phyloP scores from a whole-genome alignment of 768 basidiomycete species.

The Epithele typhae region DNA sequence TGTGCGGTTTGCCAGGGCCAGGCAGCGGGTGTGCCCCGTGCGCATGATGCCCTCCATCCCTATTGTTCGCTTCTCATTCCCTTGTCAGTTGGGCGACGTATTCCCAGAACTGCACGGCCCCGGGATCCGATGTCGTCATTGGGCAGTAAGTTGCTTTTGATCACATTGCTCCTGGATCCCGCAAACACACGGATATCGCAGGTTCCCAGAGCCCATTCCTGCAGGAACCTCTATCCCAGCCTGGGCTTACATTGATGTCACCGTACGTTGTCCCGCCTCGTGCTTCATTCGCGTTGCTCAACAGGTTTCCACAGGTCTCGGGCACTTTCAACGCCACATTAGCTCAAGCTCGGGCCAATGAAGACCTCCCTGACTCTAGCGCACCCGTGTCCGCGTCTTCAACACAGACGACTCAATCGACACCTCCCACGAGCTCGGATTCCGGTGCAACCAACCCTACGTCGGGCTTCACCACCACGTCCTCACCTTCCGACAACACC shows the following conservation, averaged over 20 bases:
- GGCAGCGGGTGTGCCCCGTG: neutral
- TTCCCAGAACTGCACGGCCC: neutral
- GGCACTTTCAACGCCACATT: too few relatives aligned
- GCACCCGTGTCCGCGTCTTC: neutral
- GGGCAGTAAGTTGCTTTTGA: too few relatives aligned
- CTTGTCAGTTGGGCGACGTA: constrained; percentile 5
- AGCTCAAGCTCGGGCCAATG: neutral
- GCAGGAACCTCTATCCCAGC: constrained; percentile 5
- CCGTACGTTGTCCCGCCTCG: too few relatives aligned
- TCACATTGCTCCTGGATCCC: too few relatives aligned
- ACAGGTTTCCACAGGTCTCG: too few relatives aligned
- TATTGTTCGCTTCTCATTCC: neutral
- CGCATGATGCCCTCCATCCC: too few relatives aligned
- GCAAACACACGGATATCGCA: too few relatives aligned
- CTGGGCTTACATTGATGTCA: constrained; percentile 14
- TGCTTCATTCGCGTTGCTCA: too few relatives aligned
- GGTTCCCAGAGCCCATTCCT: constrained; percentile 9
- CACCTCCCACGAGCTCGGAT: too few relatives aligned
- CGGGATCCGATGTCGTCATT: too few relatives aligned
- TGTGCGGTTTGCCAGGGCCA: constrained; percentile 12
- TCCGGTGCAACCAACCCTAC: too few relatives aligned
- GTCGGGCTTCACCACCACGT: neutral
- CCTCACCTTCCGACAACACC: neutral
- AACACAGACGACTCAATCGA: neutral
- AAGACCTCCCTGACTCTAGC: neutral